Evolutionary conservation across 805 yeast species (phyloP).

Genomic region (Schwanniomyces vanrijiae): DNA sequence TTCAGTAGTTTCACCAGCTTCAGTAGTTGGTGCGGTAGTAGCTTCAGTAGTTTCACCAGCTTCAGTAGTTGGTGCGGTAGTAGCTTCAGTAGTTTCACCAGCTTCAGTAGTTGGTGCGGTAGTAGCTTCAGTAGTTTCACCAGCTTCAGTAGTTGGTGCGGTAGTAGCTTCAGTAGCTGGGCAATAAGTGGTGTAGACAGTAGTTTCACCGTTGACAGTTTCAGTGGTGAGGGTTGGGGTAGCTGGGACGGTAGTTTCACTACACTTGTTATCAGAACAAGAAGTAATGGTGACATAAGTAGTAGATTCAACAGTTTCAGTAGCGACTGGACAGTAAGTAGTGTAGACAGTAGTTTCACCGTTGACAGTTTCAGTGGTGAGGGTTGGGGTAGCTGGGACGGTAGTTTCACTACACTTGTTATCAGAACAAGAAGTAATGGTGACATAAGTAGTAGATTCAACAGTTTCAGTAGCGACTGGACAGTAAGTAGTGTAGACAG

Average conservation of each 20-base stretch:
- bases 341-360: slow-evolving; percentile 32
- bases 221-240: slow-evolving; percentile 27
- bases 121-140: slow-evolving; percentile 13
- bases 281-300: slow-evolving; percentile 35
- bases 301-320: slow-evolving; percentile 24
- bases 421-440: slow-evolving; percentile 36
- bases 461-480: slow-evolving; percentile 16
- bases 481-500: slow-evolving; percentile 10
- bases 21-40: slow-evolving; percentile 5
- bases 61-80: no score
- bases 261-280: slow-evolving; percentile 32
- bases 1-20: slow-evolving; percentile 19
- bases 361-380: slow-evolving; percentile 24
- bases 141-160: slow-evolving; percentile 22
- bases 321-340: slow-evolving; percentile 35
- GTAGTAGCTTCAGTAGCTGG: slow-evolving; percentile 28
- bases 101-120: no score
- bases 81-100: slow-evolving; percentile 20
- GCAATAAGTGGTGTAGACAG: slow-evolving; percentile 38
- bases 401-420: slow-evolving; percentile 28
- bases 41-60: slow-evolving; percentile 19
- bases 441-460: slow-evolving; percentile 27
- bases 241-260: slow-evolving; percentile 26
- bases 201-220: slow-evolving; percentile 22
- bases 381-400: slow-evolving; percentile 27